Percentiles rank a stretch among this genome's conserved stretches.
Conservation (phyloP, 345 rosid species). For the Syzygium jambos region DNA sequence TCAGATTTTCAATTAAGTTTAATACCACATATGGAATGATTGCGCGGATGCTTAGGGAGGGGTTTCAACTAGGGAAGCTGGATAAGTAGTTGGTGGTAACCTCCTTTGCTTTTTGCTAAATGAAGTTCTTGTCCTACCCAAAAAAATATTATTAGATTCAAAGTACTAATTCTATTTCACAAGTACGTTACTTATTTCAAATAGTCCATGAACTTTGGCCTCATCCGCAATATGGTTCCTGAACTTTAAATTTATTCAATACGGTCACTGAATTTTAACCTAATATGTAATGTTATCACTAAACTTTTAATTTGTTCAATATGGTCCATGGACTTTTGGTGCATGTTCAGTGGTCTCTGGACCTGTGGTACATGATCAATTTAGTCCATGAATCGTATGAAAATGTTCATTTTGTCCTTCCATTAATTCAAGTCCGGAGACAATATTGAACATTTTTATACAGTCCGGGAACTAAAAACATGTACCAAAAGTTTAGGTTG, state of each 20-base stretch:
- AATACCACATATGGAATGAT: not conserved
- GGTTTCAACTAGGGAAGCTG: too few relatives aligned
- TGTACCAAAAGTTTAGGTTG: accelerated
- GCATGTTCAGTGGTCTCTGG: accelerated
- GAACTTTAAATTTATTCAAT: accelerated
- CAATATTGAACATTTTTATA: accelerated
- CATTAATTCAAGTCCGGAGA: accelerated
- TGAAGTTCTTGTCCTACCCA: not conserved
- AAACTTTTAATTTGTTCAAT: accelerated
- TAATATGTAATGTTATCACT: accelerated
- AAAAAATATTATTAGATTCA: too few relatives aligned
- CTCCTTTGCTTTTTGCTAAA: not conserved
- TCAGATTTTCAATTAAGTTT: not conserved
- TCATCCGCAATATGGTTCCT: accelerated
- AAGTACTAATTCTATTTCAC: too few relatives aligned
- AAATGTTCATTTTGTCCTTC: accelerated
- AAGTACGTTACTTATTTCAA: not conserved
- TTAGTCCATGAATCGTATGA: too few relatives aligned
- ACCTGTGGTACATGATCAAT: too few relatives aligned
- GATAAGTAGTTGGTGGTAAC: too few relatives aligned
- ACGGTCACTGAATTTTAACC: accelerated
- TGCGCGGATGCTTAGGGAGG: accelerated
- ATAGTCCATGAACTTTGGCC: accelerated
- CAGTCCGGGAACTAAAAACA: accelerated
- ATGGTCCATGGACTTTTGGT: accelerated